Evolutionary conservation across 2,329 filamentous ascomycete species (phyloP).

Genomic region (Arthrocladium fulminans): DNA sequence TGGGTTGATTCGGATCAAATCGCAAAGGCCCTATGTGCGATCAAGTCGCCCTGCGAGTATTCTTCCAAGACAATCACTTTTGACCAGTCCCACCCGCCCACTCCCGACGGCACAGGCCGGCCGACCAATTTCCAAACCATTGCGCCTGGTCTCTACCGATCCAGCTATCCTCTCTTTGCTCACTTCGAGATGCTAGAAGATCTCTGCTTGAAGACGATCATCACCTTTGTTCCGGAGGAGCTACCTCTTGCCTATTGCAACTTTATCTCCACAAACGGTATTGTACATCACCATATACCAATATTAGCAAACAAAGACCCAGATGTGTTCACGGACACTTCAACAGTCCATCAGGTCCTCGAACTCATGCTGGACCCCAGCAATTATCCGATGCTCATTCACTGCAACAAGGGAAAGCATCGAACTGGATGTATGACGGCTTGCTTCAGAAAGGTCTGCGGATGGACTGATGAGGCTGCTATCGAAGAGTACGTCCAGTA

Average conservation of each 20-base stretch:
- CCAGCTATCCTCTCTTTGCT: constrained; percentile 64
- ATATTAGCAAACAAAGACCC: constrained; percentile 82
- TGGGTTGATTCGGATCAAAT: constrained; percentile 4
- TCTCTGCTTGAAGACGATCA: constrained; percentile 65
- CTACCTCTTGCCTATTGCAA: constrained; percentile 40
- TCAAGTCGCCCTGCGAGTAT: constrained; percentile 2
- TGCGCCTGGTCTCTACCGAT: constrained; percentile 66
- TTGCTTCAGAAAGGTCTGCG: constrained; percentile 63
- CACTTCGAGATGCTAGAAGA: constrained; percentile 62
- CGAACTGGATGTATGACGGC: constrained; percentile 84
- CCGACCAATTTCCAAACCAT: constrained; percentile 72
- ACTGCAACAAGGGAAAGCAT: constrained; percentile 93
- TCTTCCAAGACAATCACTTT: constrained; percentile 15
- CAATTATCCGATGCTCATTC: constrained; percentile 74
- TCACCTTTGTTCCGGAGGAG: constrained; percentile 40
- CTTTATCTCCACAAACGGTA: constrained; percentile 59
- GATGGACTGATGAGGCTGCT: constrained; percentile 55
- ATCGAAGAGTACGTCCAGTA: constrained; percentile 66
- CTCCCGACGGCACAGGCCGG: constrained; percentile 26
- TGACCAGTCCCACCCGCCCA: constrained; percentile 26
- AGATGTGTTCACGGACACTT: constrained; percentile 52
- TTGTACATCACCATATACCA: constrained; percentile 64
- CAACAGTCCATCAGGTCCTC: constrained; percentile 63
- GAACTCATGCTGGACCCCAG: constrained; percentile 59
- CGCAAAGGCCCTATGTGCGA: constrained; percentile 6